phyloP scores from a whole-genome alignment of 208 protist species.

The Paratrypanosoma confusum region DNA sequence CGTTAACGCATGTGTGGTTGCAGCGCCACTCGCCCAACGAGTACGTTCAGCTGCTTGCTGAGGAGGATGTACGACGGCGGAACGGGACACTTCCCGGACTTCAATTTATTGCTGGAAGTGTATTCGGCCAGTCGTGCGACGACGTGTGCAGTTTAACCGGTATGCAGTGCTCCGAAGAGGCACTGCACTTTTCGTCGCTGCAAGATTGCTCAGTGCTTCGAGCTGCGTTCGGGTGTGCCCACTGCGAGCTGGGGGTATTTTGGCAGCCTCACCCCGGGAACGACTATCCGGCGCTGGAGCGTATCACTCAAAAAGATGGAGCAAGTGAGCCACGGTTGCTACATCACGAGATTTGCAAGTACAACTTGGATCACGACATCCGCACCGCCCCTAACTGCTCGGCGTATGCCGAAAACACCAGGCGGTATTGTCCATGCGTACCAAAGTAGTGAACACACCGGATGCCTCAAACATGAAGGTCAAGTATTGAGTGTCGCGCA shows the following conservation, averaged over 20 bases:
- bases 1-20: constrained; percentile 28
- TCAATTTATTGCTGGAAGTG: constrained; percentile 5
- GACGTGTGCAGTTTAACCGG: constrained; percentile 3
- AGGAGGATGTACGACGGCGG: constrained; percentile 6
- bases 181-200: constrained; percentile 8
- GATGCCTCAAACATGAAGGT: no score
- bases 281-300: constrained; percentile 14
- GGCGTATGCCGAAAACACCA: no score
- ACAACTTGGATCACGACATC: no score
- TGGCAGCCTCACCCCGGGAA: constrained; percentile 10
- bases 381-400: no score
- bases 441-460: no score
- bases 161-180: constrained; percentile 5
- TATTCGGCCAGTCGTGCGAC: constrained; percentile 10
- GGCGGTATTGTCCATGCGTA: no score
- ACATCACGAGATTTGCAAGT: no score
- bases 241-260: constrained; percentile 14
- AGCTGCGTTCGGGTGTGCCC: constrained; percentile 6
- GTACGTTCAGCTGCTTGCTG: constrained; percentile 17
- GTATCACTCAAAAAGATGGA: no score
- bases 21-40: constrained; percentile 5
- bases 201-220: constrained; percentile 11
- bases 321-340: no score
- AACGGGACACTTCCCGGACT: constrained; percentile 9
- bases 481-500: no score